Evolutionary conservation across 345 rosid genomes (phyloP).

Genomic region (Acer negundo): DNA sequence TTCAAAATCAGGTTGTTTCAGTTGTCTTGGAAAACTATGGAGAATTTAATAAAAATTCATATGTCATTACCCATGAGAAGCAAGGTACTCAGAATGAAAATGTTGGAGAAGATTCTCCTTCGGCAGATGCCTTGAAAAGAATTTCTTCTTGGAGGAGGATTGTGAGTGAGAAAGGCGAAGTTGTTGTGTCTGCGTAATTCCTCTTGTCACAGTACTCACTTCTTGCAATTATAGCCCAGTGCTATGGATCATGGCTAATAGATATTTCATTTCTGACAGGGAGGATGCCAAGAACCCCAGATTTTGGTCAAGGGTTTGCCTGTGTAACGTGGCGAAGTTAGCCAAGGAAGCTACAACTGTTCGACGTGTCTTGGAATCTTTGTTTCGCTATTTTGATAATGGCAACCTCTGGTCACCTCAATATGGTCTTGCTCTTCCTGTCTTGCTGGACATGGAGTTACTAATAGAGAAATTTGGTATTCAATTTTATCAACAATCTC

Average conservation of each 20-base stretch:
- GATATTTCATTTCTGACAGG: conserved; percentile 32
- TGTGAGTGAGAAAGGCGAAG: conserved; percentile 65
- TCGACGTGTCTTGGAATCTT: conserved; percentile 66
- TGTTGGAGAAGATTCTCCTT: conserved; percentile 30
- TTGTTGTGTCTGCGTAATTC: conserved; percentile 51
- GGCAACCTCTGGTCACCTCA: conserved; percentile 61
- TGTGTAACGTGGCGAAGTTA: conserved; percentile 59
- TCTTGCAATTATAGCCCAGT: conserved; percentile 6
- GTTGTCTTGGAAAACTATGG: conserved; percentile 72
- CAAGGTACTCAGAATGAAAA: conserved; percentile 31
- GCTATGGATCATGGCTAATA: conserved; percentile 2
- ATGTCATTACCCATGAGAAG: conserved; percentile 22
- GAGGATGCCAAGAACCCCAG: conserved; percentile 55
- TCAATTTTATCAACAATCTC: conserved; percentile 12
- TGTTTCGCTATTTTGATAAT: conserved; percentile 67
- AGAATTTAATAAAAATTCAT: conserved; percentile 25
- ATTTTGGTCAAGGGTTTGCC: conserved; percentile 75
- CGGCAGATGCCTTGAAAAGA: conserved; percentile 40
- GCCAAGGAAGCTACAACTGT: conserved; percentile 75
- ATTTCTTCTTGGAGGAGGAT: conserved; percentile 63
- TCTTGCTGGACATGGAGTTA: conserved; percentile 59
- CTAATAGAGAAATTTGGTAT: conserved; percentile 67
- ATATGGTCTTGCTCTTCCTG: conserved; percentile 59
- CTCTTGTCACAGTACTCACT: conserved; percentile 22
- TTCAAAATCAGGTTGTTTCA: conserved; percentile 56